phyloP scores from a whole-genome alignment of 202 grass and related monocot species.

The Setaria italica region DNA sequence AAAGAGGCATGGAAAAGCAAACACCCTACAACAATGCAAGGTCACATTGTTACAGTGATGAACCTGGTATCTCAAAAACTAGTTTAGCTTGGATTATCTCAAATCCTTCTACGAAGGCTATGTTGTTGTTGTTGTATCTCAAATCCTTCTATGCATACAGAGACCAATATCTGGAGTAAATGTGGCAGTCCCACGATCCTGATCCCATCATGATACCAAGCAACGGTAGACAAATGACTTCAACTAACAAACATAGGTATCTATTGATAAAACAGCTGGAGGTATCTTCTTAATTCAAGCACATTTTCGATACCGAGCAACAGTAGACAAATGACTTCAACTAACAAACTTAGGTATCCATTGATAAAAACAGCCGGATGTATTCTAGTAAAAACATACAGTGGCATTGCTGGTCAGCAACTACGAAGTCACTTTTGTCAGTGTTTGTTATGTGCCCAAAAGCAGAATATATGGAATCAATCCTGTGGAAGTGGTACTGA shows the following conservation, averaged over 20 bases:
- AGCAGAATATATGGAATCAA: not conserved
- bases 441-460: not conserved
- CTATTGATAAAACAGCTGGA: not conserved
- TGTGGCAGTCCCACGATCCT: not conserved
- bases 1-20: constrained; percentile 90
- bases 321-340: not conserved
- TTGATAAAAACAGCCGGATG: not conserved
- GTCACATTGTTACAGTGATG: constrained; percentile 32
- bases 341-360: not conserved
- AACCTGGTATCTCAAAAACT: not conserved
- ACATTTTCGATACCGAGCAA: not conserved
- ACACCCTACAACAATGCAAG: constrained; percentile 56
- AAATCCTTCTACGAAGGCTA: not conserved
- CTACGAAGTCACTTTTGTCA: not conserved
- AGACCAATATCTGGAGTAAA: not conserved
- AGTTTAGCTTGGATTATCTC: not conserved
- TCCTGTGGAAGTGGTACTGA: not conserved
- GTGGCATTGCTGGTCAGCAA: not conserved
- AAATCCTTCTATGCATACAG: not conserved
- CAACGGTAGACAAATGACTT: not conserved
- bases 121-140: not conserved
- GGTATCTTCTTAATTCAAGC: constrained; percentile 3
- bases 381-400: not conserved
- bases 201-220: not conserved
- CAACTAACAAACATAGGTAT: not conserved